phyloP scores from a whole-genome alignment of 2,329 filamentous ascomycete species.

The Hypocreales sp. region DNA sequence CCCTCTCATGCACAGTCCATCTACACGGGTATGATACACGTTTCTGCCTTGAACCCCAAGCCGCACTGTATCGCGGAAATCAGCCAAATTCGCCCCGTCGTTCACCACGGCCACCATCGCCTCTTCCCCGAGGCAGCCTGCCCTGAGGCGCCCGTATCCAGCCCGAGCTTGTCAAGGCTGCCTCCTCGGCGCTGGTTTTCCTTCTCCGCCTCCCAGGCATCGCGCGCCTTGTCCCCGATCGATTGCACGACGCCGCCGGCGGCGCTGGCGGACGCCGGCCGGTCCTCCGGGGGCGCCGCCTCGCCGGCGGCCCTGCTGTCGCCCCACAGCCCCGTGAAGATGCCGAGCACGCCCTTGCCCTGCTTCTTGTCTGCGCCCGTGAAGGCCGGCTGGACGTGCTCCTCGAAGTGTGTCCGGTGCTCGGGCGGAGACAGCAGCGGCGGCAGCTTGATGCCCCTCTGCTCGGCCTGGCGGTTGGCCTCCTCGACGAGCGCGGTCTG shows the following conservation, averaged over 20 bases:
- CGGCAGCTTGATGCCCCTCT: constrained; percentile 29
- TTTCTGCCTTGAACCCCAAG: constrained; percentile 5
- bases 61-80: no score
- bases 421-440: constrained; percentile 32
- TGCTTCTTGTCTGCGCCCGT: constrained; percentile 10
- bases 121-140: constrained; percentile 23
- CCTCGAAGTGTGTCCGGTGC: constrained; percentile 20
- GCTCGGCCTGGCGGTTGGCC: constrained; percentile 31
- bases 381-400: constrained; percentile 16
- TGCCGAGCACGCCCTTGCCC: constrained; percentile 20
- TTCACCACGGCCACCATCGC: constrained; percentile 29
- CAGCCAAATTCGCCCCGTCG: no score
- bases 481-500: constrained; percentile 42
- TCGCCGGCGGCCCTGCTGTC: constrained; percentile 4
- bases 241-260: constrained; percentile 8
- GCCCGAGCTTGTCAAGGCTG: constrained; percentile 32
- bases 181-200: constrained; percentile 35
- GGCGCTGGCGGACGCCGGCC: constrained; percentile 2
- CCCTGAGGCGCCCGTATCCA: constrained; percentile 13
- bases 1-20: constrained; percentile 29
- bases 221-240: constrained; percentile 22
- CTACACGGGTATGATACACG: constrained; percentile 27
- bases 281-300: constrained; percentile 7
- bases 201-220: constrained; percentile 31
- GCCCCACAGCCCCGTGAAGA: constrained; percentile 16